Conservation (phyloP, 495 filamentous ascomycete species). For the Copromyces sp. region DNA sequence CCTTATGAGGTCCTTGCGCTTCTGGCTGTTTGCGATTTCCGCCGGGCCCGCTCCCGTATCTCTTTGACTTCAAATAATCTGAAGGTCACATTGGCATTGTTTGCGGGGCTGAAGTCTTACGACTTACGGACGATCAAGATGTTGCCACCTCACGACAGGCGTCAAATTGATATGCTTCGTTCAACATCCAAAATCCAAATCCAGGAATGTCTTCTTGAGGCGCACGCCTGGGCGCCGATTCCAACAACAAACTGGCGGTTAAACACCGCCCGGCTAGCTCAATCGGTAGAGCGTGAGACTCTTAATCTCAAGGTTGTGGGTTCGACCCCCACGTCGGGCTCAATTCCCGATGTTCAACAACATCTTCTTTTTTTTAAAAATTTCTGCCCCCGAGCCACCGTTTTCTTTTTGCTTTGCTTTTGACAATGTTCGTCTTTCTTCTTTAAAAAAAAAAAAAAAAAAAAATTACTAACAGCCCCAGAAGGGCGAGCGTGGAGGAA, state of each 20-base stretch:
- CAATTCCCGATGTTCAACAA: constrained; percentile 7
- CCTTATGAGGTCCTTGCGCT: no score
- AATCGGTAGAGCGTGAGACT: constrained; percentile 69
- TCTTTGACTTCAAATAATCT: no score
- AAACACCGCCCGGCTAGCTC: constrained; percentile 41
- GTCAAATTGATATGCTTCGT: background rate
- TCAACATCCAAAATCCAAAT: background rate
- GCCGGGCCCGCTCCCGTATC: no score
- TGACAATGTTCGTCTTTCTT: no score
- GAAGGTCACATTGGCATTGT: no score
- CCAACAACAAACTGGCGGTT: background rate
- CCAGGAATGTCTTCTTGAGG: background rate
- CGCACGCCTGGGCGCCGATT: background rate
- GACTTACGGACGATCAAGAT: no score
- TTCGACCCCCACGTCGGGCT: background rate
- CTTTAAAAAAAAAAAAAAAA: no score
- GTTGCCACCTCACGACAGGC: background rate
- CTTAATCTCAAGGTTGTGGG: constrained; percentile 50
- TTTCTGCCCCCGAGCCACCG: background rate
- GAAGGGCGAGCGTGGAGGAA: no score
- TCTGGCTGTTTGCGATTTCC: no score
- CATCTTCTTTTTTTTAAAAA: background rate
- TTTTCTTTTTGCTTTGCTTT: no score
- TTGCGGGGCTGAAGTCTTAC: no score
- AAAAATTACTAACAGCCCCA: no score